A percentile compares a stretch with the other conserved stretches of the same genome.
These are phyloP conservation scores for Auricularia auricula-judae DNA, from an alignment of 768 basidiomycete genomes.

Conservation along the genomic window DNA sequence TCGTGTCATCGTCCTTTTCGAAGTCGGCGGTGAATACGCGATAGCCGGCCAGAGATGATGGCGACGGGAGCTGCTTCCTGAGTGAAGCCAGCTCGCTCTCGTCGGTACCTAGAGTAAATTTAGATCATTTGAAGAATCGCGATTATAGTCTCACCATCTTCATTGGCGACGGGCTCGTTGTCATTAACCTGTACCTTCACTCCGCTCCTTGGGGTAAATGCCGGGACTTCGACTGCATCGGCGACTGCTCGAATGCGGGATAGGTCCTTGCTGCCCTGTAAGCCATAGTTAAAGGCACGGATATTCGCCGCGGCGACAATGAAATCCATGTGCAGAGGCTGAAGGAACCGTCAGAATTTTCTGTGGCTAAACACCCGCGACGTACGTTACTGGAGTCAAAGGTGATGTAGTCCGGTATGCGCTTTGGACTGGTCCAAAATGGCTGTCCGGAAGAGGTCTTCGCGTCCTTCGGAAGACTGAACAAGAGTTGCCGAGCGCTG, in stretches of 20 bases:
- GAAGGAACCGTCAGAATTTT: conserved; percentile 9
- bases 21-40: conserved; percentile 92
- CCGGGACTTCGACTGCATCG: conserved; percentile 77
- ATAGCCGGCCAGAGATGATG: conserved; percentile 89
- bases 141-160: conserved; percentile 17
- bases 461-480: conserved; percentile 91
- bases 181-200: conserved; percentile 92
- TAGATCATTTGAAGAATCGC: no score
- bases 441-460: conserved; percentile 82
- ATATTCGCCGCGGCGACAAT: conserved; percentile 91
- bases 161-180: conserved; percentile 70
- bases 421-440: conserved; percentile 99
- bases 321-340: conserved; percentile 82
- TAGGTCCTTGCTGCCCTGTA: conserved; percentile 79
- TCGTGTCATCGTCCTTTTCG: conserved; percentile 97
- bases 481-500: conserved; percentile 83
- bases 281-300: conserved; percentile 95
- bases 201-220: conserved; percentile 84
- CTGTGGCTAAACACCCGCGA: conserved; percentile 20
- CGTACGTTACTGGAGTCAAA: conserved; percentile 79
- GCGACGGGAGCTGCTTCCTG: conserved; percentile 65
- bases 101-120: conserved; percentile 26
- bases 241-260: conserved; percentile 73
- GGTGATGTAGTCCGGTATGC: conserved; percentile 81
- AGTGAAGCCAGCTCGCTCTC: conserved; percentile 43